Evolutionary conservation across 129 eudicot species (phyloP), one percentile per base, ranked within the genome.

Genomic region (Calendula officinalis): DNA sequence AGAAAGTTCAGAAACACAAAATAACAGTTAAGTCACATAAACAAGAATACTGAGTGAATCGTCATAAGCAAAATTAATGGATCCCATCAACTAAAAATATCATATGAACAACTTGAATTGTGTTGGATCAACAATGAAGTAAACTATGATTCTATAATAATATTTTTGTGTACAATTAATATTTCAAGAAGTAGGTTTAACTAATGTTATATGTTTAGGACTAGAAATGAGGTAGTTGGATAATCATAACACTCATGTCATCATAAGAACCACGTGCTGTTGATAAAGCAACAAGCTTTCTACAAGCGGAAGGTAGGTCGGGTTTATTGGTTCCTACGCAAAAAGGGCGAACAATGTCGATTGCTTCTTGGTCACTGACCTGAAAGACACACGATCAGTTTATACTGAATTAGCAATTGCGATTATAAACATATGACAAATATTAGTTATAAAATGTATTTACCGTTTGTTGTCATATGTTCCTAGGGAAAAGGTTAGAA

Each of bases 361-460:
- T 83, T 50, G 98, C 98, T 64, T 87, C 96, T 64, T 88, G 96
- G 62, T 85, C 87, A 71, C 60, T 77, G n/a, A 91, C 94, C 97
- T 89, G 91, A 62, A 69, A 47, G 7, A 50, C 42, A 32, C 44
- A 22, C n/a, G n/a, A 56, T 56, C 43, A 56, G 11, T n/a, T 22
- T 36, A n/a, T 22, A 34, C 12, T 3, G 5, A n/a, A 15, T 56
- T 56, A 56, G 44, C 41, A n/a, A 56, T 6, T 14, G 27, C 27
- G 56, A n/a, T 4, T 35, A 12, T 36, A 5, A 36, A 56, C 30
- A 56, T 7, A 32, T 35, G 30, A 13, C n/a, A n/a, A n/a, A n/a
- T n/a, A n/a, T n/a, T n/a, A n/a, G n/a, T n/a, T n/a, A n/a, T n/a
- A n/a, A n/a, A n/a, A n/a, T n/a, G n/a, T n/a, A n/a, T n/a, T n/a